phyloP scores from a whole-genome alignment of 73 alveolate genomes.

The Uronychia binucleata region DNA sequence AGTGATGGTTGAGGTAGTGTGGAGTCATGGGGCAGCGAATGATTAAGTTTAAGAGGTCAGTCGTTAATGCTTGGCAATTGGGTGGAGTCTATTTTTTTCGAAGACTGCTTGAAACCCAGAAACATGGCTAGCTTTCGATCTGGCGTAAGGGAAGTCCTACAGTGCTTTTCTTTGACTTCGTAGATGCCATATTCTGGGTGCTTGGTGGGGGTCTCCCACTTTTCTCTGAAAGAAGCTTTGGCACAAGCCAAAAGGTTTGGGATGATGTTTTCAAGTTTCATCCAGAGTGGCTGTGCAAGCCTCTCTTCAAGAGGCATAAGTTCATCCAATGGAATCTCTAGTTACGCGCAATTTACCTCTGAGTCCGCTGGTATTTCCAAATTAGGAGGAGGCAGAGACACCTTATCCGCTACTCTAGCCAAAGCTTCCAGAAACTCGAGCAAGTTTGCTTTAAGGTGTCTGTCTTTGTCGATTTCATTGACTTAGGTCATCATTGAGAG shows the following conservation, averaged over 20 bases:
- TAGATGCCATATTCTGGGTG: constrained; percentile 17
- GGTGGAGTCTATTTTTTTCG: no score
- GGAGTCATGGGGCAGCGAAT: no score
- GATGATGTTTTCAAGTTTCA: constrained; percentile 45
- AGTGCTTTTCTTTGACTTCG: not conserved
- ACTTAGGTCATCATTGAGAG: constrained; percentile 78
- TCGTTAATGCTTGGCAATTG: no score
- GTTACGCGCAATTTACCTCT: not conserved
- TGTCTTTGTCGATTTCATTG: constrained; percentile 79
- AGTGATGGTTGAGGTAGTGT: no score
- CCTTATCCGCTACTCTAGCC: constrained; percentile 67
- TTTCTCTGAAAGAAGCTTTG: constrained; percentile 37
- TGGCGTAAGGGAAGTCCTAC: no score
- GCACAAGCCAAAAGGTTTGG: constrained; percentile 24
- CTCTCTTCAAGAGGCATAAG: constrained; percentile 39
- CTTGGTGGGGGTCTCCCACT: constrained; percentile 38
- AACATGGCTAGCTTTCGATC: not conserved
- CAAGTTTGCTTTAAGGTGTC: constrained; percentile 77
- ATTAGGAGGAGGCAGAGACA: constrained; percentile 46
- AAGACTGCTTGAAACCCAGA: not conserved
- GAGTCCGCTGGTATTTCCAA: no score
- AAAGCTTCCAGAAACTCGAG: constrained; percentile 91
- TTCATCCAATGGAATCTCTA: not conserved
- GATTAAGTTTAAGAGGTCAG: no score
- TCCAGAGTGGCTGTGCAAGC: constrained; percentile 16